Evolutionary conservation across 2,329 filamentous ascomycete genomes (phyloP).

Genomic region (Septoria linicola): DNA sequence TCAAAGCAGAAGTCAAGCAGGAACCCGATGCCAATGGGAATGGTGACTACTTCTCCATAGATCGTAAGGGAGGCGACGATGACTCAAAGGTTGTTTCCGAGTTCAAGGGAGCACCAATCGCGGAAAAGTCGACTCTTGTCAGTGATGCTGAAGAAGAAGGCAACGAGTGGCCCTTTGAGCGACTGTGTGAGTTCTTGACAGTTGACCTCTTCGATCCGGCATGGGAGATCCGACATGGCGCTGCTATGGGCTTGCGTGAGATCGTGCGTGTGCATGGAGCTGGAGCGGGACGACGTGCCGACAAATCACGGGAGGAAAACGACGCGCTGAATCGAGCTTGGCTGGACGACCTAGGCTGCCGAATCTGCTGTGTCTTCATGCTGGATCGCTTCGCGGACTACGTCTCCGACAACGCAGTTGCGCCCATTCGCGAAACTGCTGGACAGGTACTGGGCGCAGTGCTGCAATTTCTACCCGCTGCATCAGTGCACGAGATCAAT

Average conservation of each 20-base stretch:
- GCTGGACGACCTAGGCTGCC: constrained; percentile 93
- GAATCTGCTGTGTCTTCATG: constrained; percentile 93
- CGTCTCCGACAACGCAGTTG: constrained; percentile 94
- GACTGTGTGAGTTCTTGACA: constrained; percentile 89
- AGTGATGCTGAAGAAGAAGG: constrained; percentile 74
- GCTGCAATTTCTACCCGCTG: constrained; percentile 75
- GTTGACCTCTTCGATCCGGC: constrained; percentile 89
- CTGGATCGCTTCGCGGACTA: constrained; percentile 97
- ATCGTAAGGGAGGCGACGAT: constrained; percentile 77
- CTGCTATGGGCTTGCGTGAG: constrained; percentile 90
- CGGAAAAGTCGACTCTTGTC: constrained; percentile 84
- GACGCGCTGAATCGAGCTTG: constrained; percentile 76
- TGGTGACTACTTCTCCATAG: constrained; percentile 85
- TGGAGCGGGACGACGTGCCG: constrained; percentile 76
- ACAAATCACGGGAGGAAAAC: constrained; percentile 71
- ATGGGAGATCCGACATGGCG: constrained; percentile 95
- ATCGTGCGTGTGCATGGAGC: constrained; percentile 86
- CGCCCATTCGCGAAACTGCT: constrained; percentile 91
- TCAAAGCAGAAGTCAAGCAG: constrained; percentile 61
- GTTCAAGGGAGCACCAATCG: constrained; percentile 79
- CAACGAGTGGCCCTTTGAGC: constrained; percentile 88
- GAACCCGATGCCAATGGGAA: constrained; percentile 50
- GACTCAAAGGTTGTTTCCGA: constrained; percentile 90
- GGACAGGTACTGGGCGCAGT: constrained; percentile 90
- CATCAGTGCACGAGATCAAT: constrained; percentile 82